phyloP scores from a whole-genome alignment of 805 yeast species.

The Candida tammaniensis region DNA sequence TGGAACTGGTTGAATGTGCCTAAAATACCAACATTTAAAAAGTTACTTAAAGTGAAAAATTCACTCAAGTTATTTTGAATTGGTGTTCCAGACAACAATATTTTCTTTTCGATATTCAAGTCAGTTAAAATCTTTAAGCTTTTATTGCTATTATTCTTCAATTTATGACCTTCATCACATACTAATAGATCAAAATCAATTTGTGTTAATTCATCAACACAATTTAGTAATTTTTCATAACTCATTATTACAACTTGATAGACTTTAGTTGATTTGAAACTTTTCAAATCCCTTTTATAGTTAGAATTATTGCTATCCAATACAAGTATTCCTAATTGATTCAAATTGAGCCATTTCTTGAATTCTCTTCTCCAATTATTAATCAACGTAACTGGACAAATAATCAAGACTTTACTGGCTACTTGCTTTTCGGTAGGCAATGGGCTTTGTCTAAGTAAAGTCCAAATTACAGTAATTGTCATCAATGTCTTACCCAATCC shows the following conservation, averaged over 20 bases:
- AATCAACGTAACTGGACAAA: slow-evolving; percentile 88
- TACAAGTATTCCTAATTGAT: slow-evolving; percentile 64
- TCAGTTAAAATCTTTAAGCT: slow-evolving; percentile 58
- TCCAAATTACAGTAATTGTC: slow-evolving; percentile 83
- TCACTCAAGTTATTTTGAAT: slow-evolving; percentile 90
- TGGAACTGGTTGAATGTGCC: slow-evolving; percentile 62
- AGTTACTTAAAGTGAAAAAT: slow-evolving; percentile 76
- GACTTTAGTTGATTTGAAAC: slow-evolving; percentile 64
- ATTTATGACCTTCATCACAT: slow-evolving; percentile 94
- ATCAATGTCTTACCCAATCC: slow-evolving; percentile 76
- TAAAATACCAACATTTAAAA: slow-evolving; percentile 79
- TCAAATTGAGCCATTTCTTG: slow-evolving; percentile 77
- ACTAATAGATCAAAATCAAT: slow-evolving; percentile 65
- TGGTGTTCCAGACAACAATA: slow-evolving; percentile 85
- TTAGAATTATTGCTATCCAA: slow-evolving; percentile 48
- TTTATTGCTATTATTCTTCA: slow-evolving; percentile 74
- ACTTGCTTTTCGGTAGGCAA: slow-evolving; percentile 24
- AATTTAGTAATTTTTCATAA: slow-evolving; percentile 71
- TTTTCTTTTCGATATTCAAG: slow-evolving; percentile 52
- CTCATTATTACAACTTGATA: slow-evolving; percentile 84
- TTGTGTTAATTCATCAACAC: slow-evolving; percentile 48
- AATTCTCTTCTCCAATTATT: slow-evolving; percentile 88
- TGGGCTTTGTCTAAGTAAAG: slow-evolving; percentile 69
- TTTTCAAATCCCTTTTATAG: slow-evolving; percentile 55
- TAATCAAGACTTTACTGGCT: slow-evolving; percentile 64